A percentile compares a stretch with the other conserved stretches of the same genome.
Conservation (phyloP, 441 rosid species). For the Syzygium malaccense region DNA sequence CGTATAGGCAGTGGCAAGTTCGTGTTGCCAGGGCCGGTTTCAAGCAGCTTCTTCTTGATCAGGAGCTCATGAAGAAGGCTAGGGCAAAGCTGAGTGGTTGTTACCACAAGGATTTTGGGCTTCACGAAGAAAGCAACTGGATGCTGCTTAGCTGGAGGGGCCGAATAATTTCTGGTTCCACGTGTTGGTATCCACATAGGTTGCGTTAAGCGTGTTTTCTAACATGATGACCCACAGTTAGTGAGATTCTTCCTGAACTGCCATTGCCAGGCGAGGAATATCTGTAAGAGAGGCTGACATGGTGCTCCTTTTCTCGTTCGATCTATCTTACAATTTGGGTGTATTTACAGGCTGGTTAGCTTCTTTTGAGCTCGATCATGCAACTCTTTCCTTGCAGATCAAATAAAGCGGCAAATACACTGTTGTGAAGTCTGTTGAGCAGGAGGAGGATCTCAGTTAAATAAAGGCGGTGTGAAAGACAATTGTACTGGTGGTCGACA, state of each 20-base stretch:
- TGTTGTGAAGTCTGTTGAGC: neutral
- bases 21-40: neutral
- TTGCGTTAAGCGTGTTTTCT: neutral
- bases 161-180: neutral
- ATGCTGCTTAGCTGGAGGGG: neutral
- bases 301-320: neutral
- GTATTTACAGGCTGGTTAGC: neutral
- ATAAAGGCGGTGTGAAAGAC: neutral
- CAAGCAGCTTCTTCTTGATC: neutral
- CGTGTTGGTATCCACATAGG: neutral
- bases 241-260: neutral
- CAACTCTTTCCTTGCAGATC: neutral
- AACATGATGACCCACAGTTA: neutral
- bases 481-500: neutral
- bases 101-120: neutral
- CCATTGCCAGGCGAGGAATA: neutral
- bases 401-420: neutral
- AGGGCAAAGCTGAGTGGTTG: neutral
- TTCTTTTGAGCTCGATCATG: neutral
- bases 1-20: neutral
- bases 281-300: neutral
- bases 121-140: neutral
- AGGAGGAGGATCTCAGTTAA: neutral
- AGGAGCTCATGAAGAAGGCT: neutral
- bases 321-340: neutral